Evolutionary conservation across 1,284 basidiomycete genomes (phyloP), one percentile per base, ranked within the genome.

Genomic region (Leccinum griseonigrum): DNA sequence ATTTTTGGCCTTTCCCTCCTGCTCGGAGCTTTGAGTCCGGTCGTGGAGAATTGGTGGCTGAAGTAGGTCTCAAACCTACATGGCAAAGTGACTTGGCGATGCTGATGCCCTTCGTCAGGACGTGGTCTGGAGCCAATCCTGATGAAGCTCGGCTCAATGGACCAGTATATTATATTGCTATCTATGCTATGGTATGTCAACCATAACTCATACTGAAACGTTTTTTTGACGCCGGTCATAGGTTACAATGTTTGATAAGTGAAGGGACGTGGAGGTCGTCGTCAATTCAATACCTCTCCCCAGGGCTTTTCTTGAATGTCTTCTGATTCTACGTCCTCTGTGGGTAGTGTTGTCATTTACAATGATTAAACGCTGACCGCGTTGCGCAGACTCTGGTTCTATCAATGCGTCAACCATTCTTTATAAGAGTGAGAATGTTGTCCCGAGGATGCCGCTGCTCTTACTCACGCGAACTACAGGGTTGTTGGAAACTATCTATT

Each of bases 401-500:
- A 85, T 92, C 56, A 81, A 83, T 60, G 90, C 90, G 1, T 90
- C 88, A 1, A 79, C 78, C 1, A 81, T 86, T 16, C 80, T 96
- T 4, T 93, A 95, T 73, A 79, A 88, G 69, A 76, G 87, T 87
- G 71, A 58, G 86, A 38, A 22, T n/a, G 36, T 57, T n/a, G 4
- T 54, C 9, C 3, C 9, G 1, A 16, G 3, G 3, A 46, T 60
- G 11, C 29, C 60, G 11, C 29, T 13, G 14, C 29, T 29, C 18
- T 54, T 63, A 60, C 67, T 66, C 48, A 64, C 72, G 6, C 70
- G 9, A 34, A 51, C 29, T 13, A 73, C 64, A 85, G 87, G 77
- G 46, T 83, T 99, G 55, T 81, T 98, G 48, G 89, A 95, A 72
- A 78, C 89, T 0, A 89, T 98, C 79, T 99, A 1, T 95, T 95